A percentile compares a stretch with the other conserved stretches of the same genome.
Evolutionary conservation across 1,284 basidiomycete genomes (phyloP).

Genomic region (Papiliotrema fonsecae): DNA sequence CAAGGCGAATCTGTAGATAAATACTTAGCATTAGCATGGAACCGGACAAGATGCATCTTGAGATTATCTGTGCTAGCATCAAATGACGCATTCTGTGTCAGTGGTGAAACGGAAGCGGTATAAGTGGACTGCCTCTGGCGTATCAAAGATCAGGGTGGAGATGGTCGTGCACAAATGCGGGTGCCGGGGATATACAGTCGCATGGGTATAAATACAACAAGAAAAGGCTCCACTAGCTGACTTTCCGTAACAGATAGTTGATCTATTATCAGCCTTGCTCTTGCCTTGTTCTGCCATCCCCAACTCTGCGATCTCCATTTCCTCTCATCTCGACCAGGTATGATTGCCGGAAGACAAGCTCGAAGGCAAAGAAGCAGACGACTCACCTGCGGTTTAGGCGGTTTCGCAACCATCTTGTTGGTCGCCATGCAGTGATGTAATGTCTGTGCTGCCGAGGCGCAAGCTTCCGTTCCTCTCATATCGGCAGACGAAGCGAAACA

Average conservation of each 20-base stretch:
- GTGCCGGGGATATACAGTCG: not conserved
- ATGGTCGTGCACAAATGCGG: not conserved
- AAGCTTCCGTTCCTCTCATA: conserved; percentile 58
- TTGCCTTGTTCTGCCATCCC: not conserved
- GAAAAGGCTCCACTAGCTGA: conserved; percentile 4
- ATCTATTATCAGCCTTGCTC: conserved; percentile 9
- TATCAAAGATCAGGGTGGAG: too few relatives aligned
- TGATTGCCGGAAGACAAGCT: not conserved
- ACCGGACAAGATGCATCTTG: too few relatives aligned
- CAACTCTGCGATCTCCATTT: not conserved
- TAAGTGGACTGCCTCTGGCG: too few relatives aligned
- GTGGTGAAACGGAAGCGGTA: too few relatives aligned
- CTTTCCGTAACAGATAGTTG: conserved; percentile 12
- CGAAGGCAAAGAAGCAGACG: not conserved
- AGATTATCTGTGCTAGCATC: too few relatives aligned
- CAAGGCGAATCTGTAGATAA: conserved; percentile 22
- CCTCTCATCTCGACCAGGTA: too few relatives aligned
- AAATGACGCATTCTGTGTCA: too few relatives aligned
- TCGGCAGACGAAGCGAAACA: conserved; percentile 87
- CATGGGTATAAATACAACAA: too few relatives aligned
- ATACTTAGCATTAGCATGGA: not conserved
- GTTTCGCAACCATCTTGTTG: conserved; percentile 2
- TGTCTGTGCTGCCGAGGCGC: conserved; percentile 61
- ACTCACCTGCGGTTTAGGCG: conserved; percentile 9
- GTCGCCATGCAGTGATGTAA: conserved; percentile 75